Evolutionary conservation across 495 filamentous ascomycete genomes (phyloP).

Genomic region (Podospora didyma): DNA sequence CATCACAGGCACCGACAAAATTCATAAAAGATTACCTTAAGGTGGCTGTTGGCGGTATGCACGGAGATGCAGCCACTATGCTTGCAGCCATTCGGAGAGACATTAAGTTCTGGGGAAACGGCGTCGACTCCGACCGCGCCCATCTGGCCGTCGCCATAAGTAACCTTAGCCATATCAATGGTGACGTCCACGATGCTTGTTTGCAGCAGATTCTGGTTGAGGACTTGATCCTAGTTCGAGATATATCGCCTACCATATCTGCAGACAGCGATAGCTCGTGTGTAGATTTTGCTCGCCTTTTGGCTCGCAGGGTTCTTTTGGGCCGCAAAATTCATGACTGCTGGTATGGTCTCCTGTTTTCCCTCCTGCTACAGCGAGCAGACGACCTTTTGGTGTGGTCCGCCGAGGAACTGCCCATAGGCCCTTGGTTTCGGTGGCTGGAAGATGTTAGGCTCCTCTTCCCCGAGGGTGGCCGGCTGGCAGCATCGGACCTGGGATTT

Average conservation of each 20-base stretch:
- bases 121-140: constrained; percentile 6
- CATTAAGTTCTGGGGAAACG: constrained; percentile 7
- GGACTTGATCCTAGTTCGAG: constrained; percentile 8
- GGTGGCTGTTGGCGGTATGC: constrained; percentile 6
- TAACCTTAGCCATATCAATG: constrained; percentile 2
- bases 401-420: constrained; percentile 7
- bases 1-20: not conserved
- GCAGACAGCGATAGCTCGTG: constrained; percentile 6
- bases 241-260: constrained; percentile 5
- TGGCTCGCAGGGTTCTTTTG: constrained; percentile 4
- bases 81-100: constrained; percentile 4
- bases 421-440: constrained; percentile 13
- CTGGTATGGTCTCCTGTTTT: constrained; percentile 12
- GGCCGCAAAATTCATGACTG: constrained; percentile 7
- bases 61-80: constrained; percentile 6
- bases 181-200: constrained; percentile 3
- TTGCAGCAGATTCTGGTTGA: constrained; percentile 9
- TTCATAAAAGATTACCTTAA: constrained; percentile 8
- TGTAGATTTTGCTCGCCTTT: constrained; percentile 10
- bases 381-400: constrained; percentile 10
- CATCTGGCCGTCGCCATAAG: constrained; percentile 8
- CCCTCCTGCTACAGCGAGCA: constrained; percentile 2
- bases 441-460: constrained; percentile 9
- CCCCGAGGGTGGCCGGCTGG: not conserved
- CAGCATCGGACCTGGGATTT: constrained; percentile 6